Evolutionary conservation across 2,329 filamentous ascomycete species (phyloP).

Genomic region (Aspergillus neotritici): DNA sequence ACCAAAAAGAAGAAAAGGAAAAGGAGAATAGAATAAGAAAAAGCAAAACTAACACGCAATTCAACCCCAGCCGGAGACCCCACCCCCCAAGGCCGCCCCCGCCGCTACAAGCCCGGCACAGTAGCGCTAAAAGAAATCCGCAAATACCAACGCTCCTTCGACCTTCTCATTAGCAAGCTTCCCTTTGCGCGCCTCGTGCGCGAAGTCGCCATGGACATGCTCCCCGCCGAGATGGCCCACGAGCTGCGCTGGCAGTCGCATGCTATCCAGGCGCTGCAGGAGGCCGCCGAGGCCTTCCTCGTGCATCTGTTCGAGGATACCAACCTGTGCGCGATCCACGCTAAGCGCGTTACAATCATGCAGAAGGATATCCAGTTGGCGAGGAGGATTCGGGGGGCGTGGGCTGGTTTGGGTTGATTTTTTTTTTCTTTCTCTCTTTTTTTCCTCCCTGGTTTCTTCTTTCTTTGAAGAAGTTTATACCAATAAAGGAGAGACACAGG

Average conservation of each 20-base stretch:
- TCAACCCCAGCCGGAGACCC: conserved; percentile 66
- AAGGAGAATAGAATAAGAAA: no score
- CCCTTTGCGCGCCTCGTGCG: conserved; percentile 46
- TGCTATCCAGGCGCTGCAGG: conserved; percentile 86
- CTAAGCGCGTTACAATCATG: conserved; percentile 95
- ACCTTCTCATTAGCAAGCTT: conserved; percentile 67
- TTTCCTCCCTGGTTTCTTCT: conserved; percentile 3
- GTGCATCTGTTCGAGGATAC: conserved; percentile 95
- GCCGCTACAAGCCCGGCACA: conserved; percentile 71
- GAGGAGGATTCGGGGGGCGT: conserved; percentile 68
- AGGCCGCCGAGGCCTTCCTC: conserved; percentile 92
- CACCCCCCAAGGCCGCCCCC: conserved; percentile 55
- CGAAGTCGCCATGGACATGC: conserved; percentile 50
- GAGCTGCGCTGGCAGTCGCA: conserved; percentile 94
- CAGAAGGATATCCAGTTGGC: conserved; percentile 97
- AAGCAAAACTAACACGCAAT: no score
- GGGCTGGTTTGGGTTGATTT: conserved; percentile 60
- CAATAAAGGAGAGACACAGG: conserved; percentile 7
- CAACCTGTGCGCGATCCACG: conserved; percentile 94
- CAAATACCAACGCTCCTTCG: conserved; percentile 81
- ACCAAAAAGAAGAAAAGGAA: conserved; percentile 1
- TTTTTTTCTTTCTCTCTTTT: conserved; percentile 3
- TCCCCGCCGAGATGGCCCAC: conserved; percentile 54
- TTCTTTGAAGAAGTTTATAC: conserved; percentile 4
- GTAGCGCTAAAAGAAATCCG: conserved; percentile 87